Base-by-base conservation (phyloP, 352 stramenopile species). In the Pythium myriotylum region DNA sequence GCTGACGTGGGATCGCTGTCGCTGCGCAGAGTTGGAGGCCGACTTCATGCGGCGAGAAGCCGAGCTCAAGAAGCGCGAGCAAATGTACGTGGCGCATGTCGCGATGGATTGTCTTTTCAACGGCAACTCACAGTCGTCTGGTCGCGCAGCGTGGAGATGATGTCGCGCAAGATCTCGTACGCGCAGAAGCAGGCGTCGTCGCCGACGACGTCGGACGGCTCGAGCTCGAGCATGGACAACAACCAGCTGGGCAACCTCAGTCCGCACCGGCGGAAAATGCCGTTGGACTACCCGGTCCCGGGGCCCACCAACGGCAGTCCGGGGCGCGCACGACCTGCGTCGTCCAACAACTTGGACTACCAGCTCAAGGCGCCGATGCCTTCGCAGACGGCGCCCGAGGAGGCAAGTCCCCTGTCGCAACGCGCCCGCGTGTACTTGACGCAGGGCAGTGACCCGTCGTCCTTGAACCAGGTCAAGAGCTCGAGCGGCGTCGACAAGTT, bases 31-130 rank as follows among this genome's bases (percentile, higher is more conserved):
- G 54, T 64, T 89, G 16, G 84, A 95, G 27, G 74, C 86, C n/a
- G 83, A 94, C 57, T 88, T 86, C 42, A 71, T 81, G 63, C 81
- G 85, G 47, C 79, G 84, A n/a, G 86, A 95, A 60, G 73, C 71
- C 33, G 86, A 92, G 62, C 56, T 95, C 24, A 92, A 92, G 63
- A 93, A 92, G 69, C 81, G 86, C 23, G 86, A 95, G 65, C 82
- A 91, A 82, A 90, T 93, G 79, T 86, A 70, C 29, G 29, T 35
- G 29, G 29, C 29, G 5, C 29, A n/a, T 40, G 69, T 74, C 14
- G 35, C 42, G n/a, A 17, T 65, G 41, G 26, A 32, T 22, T n/a
- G n/a, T n/a, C n/a, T n/a, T n/a, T n/a, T n/a, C n/a, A n/a, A 33
- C 8, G 50, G 22, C 4, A 43, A 35, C 3, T 40, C 9, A 24